Base-by-base conservation (phyloP, 1,139 yeast species). In the Candida sanyaensis region DNA sequence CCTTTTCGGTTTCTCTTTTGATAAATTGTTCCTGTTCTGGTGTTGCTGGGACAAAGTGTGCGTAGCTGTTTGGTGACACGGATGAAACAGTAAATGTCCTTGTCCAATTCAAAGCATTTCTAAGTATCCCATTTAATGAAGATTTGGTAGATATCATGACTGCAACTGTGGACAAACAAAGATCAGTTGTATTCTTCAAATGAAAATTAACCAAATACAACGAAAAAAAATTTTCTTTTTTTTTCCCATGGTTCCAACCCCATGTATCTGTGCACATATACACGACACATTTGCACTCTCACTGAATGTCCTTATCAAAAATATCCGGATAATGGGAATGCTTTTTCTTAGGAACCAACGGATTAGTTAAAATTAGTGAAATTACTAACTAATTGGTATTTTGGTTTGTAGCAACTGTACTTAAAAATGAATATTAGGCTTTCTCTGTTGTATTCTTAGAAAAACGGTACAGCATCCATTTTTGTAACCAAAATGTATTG, bases 1-100 rank as follows among this genome's bases (percentile, higher is more conserved):
- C 81, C 59, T 84, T 84, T 44, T 71, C 71, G 7, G 86, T 80
- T 24, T 64, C 65, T 63, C 86, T 51, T 8, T 44, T 37, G 13
- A 47, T 27, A 39, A 55, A 50, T 37, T 41, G 41, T 26, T 40
- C 42, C 24, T 50, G 50, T 37, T 50, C 50, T 32, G 50, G 32
- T 1, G 47, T 47, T 11, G 47, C 40, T 24, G 54, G 50, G 6
- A 37, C 39, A 24, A 36, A 36, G 9, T 36, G 23, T 23, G 28
- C 27, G n/a, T 36, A 36, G 17, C 5, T n/a, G 13, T 24, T 24
- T 13, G 29, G 24, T 7, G 28, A 36, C n/a, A 24, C 21, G 8
- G 39, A 36, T n/a, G 39, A 36, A n/a, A 24, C 13, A 4, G 39
- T 6, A n/a, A 36, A 23, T 36, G 27, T 24, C 39, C 39, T 36